Evolutionary conservation across 768 basidiomycete genomes (phyloP).

Genomic region (Rhodotorula babjevae): DNA sequence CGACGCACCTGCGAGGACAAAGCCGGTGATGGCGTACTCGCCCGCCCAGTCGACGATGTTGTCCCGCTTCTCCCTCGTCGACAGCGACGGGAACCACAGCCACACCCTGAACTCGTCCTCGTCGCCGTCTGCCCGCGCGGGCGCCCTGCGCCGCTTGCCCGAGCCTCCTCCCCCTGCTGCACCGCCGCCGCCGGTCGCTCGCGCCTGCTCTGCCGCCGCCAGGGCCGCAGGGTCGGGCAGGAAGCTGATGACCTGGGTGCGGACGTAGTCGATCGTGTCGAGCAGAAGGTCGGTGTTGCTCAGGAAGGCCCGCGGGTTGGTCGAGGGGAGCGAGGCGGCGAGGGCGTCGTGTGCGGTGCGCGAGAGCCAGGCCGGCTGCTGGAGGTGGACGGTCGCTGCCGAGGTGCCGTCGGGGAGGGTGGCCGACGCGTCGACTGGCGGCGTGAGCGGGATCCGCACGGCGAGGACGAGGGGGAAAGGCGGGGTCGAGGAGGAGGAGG

Average conservation of each 20-base stretch:
- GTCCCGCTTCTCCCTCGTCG: slow-evolving; percentile 47
- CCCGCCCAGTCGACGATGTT: slow-evolving; percentile 47
- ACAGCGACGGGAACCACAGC: slow-evolving; percentile 49
- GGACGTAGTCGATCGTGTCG: slow-evolving; percentile 34
- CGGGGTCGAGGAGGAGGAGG: neutral
- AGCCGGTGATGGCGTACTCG: slow-evolving; percentile 47
- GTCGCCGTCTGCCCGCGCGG: neutral
- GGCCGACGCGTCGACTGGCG: neutral
- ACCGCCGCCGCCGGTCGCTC: neutral
- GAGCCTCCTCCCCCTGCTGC: neutral
- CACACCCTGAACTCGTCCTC: slow-evolving; percentile 45
- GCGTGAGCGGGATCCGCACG: slow-evolving; percentile 18
- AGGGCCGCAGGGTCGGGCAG: neutral
- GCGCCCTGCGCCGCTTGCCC: no score
- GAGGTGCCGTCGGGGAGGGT: neutral
- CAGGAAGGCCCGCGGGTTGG: neutral
- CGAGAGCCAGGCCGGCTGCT: slow-evolving; percentile 39
- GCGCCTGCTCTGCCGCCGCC: neutral
- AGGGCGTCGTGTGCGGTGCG: slow-evolving; percentile 21
- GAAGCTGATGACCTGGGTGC: neutral
- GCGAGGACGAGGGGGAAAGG: slow-evolving; percentile 4
- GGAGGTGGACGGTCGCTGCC: neutral
- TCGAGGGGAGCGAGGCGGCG: neutral
- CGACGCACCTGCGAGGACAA: slow-evolving; percentile 45
- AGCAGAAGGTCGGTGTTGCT: slow-evolving; percentile 37